Base-by-base conservation (phyloP, 2,329 filamentous ascomycete genomes). In the Calonectria crousiana region DNA sequence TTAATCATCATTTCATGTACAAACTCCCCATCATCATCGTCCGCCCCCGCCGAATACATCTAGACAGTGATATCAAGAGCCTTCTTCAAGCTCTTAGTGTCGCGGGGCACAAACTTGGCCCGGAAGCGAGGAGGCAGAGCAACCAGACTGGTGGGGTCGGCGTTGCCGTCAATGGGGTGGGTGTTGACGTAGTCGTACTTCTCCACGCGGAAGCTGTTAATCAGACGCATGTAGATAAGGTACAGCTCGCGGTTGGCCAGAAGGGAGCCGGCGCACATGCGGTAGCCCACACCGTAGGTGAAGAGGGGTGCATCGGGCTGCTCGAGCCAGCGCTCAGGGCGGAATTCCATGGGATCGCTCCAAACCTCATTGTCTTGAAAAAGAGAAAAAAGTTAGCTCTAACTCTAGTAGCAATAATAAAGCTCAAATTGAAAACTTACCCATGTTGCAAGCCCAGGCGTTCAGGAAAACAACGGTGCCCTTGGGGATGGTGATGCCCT, bases 391-490 rank as follows among this genome's bases (percentile, higher is more conserved):
- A 11, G 26, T 76, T 44, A 77, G 52, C 30, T 6, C n/a, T 3
- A 16, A 1, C 0, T 6, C 41, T n/a, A 8, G 13, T n/a, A 8
- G 13, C 2, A 13, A 2, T 4, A 9, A 18, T n/a, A 26, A 14
- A 9, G 20, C 20, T 38, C 32, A 34, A 34, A 34, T 6, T 18
- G 30, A 18, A 8, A 26, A 81, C 86, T 79, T 84, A 91, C 90
- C 91, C 90, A 92, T 92, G 75, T 93, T 93, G 78, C 92, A 93
- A 3, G 91, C 91, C 92, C 91, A 93, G 0, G 91, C 90, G 72
- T 93, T 94, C 32, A 93, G 83, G 81, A 93, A 93, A 44, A 93
- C 87, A 0, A 92, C 89, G 1, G 91, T 92, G 0, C 91, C 91
- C 56, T 89, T 89, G 1, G 92, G 92, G 51, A 93, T 92, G 8